Evolutionary conservation across 176 grass and related monocot genomes (phyloP), one percentile per base, ranked within the genome.

Genomic region (Cenchrus fungigraminus): DNA sequence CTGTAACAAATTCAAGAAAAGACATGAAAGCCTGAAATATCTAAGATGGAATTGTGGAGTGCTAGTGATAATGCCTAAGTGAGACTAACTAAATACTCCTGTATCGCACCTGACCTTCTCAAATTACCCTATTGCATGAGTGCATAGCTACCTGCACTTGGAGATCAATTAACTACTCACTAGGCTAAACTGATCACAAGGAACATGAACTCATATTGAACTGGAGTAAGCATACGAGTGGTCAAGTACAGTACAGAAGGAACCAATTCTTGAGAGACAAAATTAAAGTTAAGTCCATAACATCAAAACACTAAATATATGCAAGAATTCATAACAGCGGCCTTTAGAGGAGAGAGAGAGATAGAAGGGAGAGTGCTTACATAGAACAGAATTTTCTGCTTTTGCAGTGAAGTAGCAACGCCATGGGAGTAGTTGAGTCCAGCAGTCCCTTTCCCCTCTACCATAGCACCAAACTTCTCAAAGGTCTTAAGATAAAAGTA

Each of bases 391-490:
- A 65, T 46, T 50, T 86, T 15, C 62, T 55, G 83, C 77, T 12
- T 77, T 79, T 74, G 88, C 77, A 47, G 32, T 70, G 54, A 58
- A 83, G 31, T 34, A 71, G n/a, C 58, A 83, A 53, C 4, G 15
- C 72, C 82, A 51, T 52, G 20, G 20, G 58, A 70, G 51, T 76
- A 57, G 28, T 69, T 69, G 40, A 75, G 84, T 60, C 15, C 28
- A 59, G n/a, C 59, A 50, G 58, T 44, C 4, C 68, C 25, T 69
- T 17, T 45, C 6, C 22, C 32, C 16, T 68, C 68, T 9, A 62
- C 47, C 22, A 54, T 58, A 71, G 22, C 1, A 65, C 58, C 78
- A 85, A 15, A 15, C 8, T 51, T 81, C 16, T 45, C 63, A 43
- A 47, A 78, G 74, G 79, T 82, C 73, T 72, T 51, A 9, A 51